These are phyloP conservation scores for Excoecaria cochinchinensis DNA, from an alignment of 345 rosid species.

Conservation along the genomic window DNA sequence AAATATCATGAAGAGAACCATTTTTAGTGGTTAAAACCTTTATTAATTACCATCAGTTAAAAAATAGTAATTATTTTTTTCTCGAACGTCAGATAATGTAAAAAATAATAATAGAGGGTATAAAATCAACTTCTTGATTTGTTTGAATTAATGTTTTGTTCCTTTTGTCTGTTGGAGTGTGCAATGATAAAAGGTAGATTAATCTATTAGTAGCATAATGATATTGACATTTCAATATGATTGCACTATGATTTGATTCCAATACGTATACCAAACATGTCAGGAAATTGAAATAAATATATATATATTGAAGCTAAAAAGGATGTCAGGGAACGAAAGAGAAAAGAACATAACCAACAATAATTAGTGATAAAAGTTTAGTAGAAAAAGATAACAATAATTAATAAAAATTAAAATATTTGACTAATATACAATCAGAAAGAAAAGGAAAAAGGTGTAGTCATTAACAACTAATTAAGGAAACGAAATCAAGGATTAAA, in stretches of 20 bases:
- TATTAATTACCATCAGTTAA: neutral
- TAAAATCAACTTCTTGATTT: too few species aligned
- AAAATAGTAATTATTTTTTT: neutral
- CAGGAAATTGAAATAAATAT: neutral
- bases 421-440: neutral
- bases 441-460: neutral
- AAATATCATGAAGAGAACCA: neutral
- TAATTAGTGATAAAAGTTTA: neutral
- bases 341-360: neutral
- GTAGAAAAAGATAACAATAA: neutral
- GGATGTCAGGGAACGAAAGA: constrained; percentile 4
- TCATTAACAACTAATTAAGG: neutral
- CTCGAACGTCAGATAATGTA: too few species aligned
- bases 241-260: neutral
- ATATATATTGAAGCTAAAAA: neutral
- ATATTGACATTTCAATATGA: constrained; percentile 3
- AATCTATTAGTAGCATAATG: neutral
- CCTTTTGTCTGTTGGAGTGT: neutral
- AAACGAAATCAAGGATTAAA: constrained; percentile 61
- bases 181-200: neutral
- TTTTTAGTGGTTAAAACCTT: neutral
- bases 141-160: neutral
- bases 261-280: neutral
- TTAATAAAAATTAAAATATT: neutral
- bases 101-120: too few species aligned